A percentile compares a stretch with the other conserved stretches of the same genome.
Evolutionary conservation across 1,284 basidiomycete genomes (phyloP).

Genomic region (Ceratobasidium sp.): DNA sequence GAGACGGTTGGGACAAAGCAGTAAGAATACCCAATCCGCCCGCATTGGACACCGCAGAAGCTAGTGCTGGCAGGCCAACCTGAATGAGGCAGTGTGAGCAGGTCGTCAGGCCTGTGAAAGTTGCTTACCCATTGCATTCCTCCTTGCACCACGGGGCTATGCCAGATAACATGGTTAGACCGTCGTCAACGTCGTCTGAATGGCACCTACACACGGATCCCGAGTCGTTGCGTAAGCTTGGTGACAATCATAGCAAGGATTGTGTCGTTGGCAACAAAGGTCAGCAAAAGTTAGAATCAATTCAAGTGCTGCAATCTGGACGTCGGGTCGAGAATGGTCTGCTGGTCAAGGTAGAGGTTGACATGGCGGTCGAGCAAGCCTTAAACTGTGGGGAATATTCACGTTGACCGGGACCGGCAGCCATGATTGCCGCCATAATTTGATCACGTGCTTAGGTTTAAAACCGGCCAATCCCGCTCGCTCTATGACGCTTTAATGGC

Average conservation of each 20-base stretch:
- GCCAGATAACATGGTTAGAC: background rate
- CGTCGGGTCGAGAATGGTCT: background rate
- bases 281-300: background rate
- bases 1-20: constrained; percentile 85
- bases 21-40: constrained; percentile 90
- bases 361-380: background rate
- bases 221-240: constrained; percentile 53
- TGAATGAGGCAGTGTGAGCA: constrained; percentile 46
- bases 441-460: background rate
- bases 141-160: constrained; percentile 76
- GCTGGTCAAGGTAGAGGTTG: background rate
- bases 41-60: constrained; percentile 82
- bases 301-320: too few relatives aligned
- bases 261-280: background rate
- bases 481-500: background rate
- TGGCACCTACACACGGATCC: constrained; percentile 50
- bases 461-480: background rate
- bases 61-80: constrained; percentile 78
- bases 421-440: background rate
- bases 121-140: constrained; percentile 82
- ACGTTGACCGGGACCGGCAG: background rate
- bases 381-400: constrained; percentile 1
- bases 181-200: background rate
- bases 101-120: constrained; percentile 34
- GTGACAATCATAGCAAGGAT: constrained; percentile 49